Base-by-base conservation (phyloP, 768 basidiomycete genomes). In the Brasilioporus rufonigricans region DNA sequence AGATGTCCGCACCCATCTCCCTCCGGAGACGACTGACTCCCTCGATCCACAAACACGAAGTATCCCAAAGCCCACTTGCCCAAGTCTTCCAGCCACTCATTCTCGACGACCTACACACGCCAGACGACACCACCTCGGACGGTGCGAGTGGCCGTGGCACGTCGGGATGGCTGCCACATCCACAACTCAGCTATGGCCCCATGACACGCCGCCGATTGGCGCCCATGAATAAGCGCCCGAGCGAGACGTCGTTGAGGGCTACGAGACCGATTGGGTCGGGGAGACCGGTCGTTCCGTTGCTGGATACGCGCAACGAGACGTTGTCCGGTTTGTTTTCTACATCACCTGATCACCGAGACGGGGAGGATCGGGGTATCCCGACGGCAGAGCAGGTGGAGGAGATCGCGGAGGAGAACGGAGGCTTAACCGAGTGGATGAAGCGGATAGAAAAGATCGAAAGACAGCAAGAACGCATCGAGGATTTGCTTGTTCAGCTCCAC, bases 51-150 rank as follows among this genome's bases (percentile, higher is more conserved):
- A 65, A 46, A 50, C 31, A 46, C 6, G 71, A 71, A 26, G 46
- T 64, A 11, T 60, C 69, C 2, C 77, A 78, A 18, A 75, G 70
- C 46, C 89, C 91, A 16, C 76, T 92, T 4, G 87, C 87, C 2
- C 87, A 89, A 65, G 74, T 89, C 14, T 92, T 81, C 65, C 86
- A 86, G 52, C 87, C 89, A 13, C 58, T 91, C 19, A 50, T 83
- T 7, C 71, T 87, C 16, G 81, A 84, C 48, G 80, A 82, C 2
- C 70, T 19, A 12, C 44, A 75, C 19, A 70, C 73, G 9, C 63
- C 65, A 2, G 65, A 71, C 41, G 74, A 76, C 52, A 71, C 74
- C 14, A 53, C 48, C 10, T 56, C 55, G 14, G 62, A 64, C 31
- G 47, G 24, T 1, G 51, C 60, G 7, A 56, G 61, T 24, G 57